These are phyloP conservation scores for Rubia peregrina DNA, from an alignment of 305 asterid genomes.

Conservation along the genomic window DNA sequence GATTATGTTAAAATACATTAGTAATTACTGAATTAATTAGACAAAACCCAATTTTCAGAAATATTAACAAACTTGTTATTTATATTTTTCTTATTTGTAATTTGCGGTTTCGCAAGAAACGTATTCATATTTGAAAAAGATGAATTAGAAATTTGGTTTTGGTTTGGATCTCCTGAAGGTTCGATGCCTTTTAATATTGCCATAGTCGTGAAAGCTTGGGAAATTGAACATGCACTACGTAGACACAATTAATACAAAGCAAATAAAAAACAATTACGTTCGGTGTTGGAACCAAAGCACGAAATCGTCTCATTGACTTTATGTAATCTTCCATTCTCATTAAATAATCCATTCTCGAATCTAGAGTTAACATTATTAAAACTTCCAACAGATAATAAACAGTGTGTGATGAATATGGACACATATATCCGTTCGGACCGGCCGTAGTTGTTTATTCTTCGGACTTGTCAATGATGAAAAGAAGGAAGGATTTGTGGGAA, in stretches of 20 bases:
- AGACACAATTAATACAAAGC: not conserved
- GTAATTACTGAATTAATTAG: too few species aligned
- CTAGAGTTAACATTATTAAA: not conserved
- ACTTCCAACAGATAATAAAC: not conserved
- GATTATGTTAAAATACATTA: too few species aligned
- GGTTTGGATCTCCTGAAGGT: too few species aligned
- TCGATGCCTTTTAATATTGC: not conserved
- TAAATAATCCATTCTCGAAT: not conserved
- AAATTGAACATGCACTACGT: not conserved
- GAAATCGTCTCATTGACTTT: constrained; percentile 9
- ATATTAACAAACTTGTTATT: too few species aligned
- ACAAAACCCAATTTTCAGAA: too few species aligned
- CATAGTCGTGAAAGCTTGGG: not conserved
- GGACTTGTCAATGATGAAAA: constrained; percentile 3
- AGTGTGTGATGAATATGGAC: not conserved
- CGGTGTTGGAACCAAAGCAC: not conserved
- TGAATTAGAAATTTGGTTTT: too few species aligned
- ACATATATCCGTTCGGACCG: not conserved
- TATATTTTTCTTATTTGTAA: too few species aligned
- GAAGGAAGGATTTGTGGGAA: not conserved
- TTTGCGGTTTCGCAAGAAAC: too few species aligned
- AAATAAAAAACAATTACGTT: not conserved
- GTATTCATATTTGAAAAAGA: too few species aligned
- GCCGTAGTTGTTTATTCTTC: not conserved
- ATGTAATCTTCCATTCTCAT: not conserved